A percentile compares a stretch with the other conserved stretches of the same genome.
These are phyloP conservation scores for Pelagophyceae sp. DNA, from an alignment of 352 stramenopile species.

Conservation along the genomic window DNA sequence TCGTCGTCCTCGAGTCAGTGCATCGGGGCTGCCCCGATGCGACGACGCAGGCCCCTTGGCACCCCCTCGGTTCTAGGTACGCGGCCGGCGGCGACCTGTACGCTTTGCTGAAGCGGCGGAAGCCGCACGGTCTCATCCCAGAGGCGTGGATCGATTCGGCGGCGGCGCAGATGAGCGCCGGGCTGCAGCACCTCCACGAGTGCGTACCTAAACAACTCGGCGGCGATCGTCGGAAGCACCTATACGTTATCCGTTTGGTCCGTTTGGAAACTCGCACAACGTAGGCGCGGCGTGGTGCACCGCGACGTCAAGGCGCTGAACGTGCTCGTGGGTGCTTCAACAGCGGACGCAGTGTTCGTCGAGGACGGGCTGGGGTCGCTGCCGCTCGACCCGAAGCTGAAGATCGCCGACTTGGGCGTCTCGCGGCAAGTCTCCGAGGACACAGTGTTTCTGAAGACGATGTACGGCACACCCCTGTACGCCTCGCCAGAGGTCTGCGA, in stretches of 20 bases:
- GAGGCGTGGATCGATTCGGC: conserved; percentile 62
- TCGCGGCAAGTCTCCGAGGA: conserved; percentile 40
- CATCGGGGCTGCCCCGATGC: too few relatives aligned
- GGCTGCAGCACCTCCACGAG: conserved; percentile 40
- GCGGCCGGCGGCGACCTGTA: conserved; percentile 62
- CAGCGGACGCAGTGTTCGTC: not conserved
- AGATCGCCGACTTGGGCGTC: conserved; percentile 66
- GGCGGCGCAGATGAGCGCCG: conserved; percentile 60
- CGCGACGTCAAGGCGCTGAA: conserved; percentile 51
- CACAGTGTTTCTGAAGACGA: conserved; percentile 30
- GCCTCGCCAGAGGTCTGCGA: conserved; percentile 70
- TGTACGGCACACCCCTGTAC: conserved; percentile 46
- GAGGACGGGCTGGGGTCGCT: conserved; percentile 48
- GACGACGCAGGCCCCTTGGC: too few relatives aligned
- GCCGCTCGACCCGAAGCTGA: conserved; percentile 50
- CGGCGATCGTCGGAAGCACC: too few relatives aligned
- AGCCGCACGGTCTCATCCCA: conserved; percentile 42
- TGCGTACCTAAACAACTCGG: too few relatives aligned
- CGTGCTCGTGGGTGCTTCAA: conserved; percentile 30
- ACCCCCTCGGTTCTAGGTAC: too few relatives aligned
- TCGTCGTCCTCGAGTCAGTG: conserved; percentile 68
- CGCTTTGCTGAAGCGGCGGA: conserved; percentile 44
- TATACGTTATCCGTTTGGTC: too few relatives aligned
- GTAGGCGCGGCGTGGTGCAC: conserved; percentile 47
- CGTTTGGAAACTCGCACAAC: too few relatives aligned